Base-by-base conservation (phyloP, 2,329 filamentous ascomycete genomes). In the Aureobasidium sp. region DNA sequence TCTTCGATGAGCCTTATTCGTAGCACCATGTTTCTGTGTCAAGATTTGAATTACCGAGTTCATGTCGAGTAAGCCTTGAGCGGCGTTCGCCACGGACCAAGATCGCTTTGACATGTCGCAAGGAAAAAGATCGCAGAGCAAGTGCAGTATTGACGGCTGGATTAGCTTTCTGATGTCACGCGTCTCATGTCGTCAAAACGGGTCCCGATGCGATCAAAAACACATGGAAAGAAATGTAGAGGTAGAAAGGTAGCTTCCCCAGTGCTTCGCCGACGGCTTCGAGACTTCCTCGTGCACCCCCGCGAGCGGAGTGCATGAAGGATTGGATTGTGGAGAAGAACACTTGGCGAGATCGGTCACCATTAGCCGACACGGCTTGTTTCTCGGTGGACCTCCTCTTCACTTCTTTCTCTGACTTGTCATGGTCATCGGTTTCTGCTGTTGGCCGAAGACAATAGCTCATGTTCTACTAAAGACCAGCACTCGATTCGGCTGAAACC, bases 31-130 rank as follows among this genome's bases (percentile, higher is more conserved):
- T 14, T 3, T 3, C 6, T 11, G 6, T 21, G 21, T 21, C 21
- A 37, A 13, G 16, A 45, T 36, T 8, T 27, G 25, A 50, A 45
- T 58, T 45, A 58, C 61, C 51, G 51, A 54, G 16, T 58, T 51
- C 61, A 62, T 62, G 37, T 62, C 61, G 34, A 57, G 51, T 51
- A 58, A 44, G 34, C 53, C 61, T 36, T 62, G 61, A 42, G 51
- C 51, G 44, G 51, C 53, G 32, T 62, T 62, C 29, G 61, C 61
- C 51, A 58, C 53, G 44, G 61, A 62, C 61, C 61, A 62, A 9
- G 61, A 58, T 14, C 61, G 27, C 39, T 62, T 62, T 30, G 53
- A 62, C 61, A 62, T 62, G n/a, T 21, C 47, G 47, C 30, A 25
- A 55, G 29, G 3, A 21, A 13, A 36, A 49, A 21, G 16, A 41